Evolutionary conservation across 139 green algal genomes (phyloP).

Genomic region (Chlamydomonas sp.): DNA sequence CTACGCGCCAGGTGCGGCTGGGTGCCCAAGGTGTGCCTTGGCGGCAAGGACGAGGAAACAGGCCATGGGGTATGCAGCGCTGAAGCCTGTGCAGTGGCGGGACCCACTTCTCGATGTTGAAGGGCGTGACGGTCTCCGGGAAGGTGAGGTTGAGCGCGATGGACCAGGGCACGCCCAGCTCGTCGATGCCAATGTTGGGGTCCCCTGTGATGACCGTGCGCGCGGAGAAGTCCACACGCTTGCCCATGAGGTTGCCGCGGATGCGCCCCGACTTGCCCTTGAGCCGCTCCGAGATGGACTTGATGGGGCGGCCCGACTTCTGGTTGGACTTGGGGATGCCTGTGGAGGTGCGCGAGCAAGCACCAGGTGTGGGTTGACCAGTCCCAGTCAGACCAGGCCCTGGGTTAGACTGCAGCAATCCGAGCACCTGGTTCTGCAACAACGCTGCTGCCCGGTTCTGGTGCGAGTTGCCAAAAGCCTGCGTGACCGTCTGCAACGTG

Average conservation of each 20-base stretch:
- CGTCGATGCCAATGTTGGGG: conserved; percentile 97
- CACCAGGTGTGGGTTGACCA: too few species aligned
- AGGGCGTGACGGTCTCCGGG: conserved; percentile 92
- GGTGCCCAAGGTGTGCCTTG: too few species aligned
- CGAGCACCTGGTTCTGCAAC: not conserved
- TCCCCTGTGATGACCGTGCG: conserved; percentile 98
- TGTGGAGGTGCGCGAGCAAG: not conserved
- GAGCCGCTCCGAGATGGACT: conserved; percentile 91
- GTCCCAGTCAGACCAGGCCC: too few species aligned
- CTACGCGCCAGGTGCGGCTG: too few species aligned
- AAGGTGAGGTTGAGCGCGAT: conserved; percentile 99
- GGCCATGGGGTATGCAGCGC: too few species aligned
- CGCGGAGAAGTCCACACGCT: conserved; percentile 99
- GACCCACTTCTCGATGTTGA: conserved; percentile 81
- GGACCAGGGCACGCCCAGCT: conserved; percentile 97
- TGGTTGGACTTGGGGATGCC: conserved; percentile 68
- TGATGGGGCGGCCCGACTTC: conserved; percentile 88
- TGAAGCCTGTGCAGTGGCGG: too few species aligned
- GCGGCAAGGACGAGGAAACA: too few species aligned
- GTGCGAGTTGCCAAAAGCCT: too few species aligned
- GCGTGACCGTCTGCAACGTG: too few species aligned
- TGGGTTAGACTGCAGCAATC: too few species aligned
- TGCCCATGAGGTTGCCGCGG: conserved; percentile 99
- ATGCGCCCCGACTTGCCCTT: conserved; percentile 92
- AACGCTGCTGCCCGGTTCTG: too few species aligned